Evolutionary conservation across 2,329 filamentous ascomycete genomes (phyloP).

Genomic region (Alternaria novae-zelandiae): DNA sequence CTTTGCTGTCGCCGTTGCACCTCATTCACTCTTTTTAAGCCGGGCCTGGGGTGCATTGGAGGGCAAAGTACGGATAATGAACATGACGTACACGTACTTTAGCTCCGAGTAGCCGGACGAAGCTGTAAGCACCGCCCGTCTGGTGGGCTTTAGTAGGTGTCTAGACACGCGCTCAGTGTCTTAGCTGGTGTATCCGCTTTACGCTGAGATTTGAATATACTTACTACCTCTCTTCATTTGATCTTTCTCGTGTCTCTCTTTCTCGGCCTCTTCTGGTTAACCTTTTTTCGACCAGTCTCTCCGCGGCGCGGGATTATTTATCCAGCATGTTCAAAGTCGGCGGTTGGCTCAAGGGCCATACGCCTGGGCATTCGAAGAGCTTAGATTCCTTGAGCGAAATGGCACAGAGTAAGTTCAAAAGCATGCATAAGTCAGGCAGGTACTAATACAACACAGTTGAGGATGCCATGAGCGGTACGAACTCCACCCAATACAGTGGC

Average conservation of each 20-base stretch:
- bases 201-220: neutral
- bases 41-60: neutral
- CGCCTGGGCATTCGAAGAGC: conserved; percentile 58
- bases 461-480: conserved; percentile 56
- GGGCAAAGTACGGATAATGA: conserved; percentile 5
- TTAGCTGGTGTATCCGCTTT: neutral
- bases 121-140: conserved; percentile 20
- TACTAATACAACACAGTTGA: conserved; percentile 47
- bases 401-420: conserved; percentile 55
- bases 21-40: neutral
- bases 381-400: conserved; percentile 65
- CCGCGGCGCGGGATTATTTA: neutral
- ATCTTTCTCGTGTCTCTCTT: neutral
- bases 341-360: conserved; percentile 48
- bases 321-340: conserved; percentile 43
- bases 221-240: neutral
- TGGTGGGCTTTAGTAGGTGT: conserved; percentile 6
- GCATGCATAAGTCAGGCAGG: neutral
- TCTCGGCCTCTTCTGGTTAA: neutral
- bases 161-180: conserved; percentile 5
- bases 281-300: neutral
- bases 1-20: neutral
- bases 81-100: conserved; percentile 25
- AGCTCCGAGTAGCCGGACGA: conserved; percentile 21
- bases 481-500: neutral